Conservation (phyloP, 1,284 basidiomycete species). For the Trichosporon faecale region DNA sequence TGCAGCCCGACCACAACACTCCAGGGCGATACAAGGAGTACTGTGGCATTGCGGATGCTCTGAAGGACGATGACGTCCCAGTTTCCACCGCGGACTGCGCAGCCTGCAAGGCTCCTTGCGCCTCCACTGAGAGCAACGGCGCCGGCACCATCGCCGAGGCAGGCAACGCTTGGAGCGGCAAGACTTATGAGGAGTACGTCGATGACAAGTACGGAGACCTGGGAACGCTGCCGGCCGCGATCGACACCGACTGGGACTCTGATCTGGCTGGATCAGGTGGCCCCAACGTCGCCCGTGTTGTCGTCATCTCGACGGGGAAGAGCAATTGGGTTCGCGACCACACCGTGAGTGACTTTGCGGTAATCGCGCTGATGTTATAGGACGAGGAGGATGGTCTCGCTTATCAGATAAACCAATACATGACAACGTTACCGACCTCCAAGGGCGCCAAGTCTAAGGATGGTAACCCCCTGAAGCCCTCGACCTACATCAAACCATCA, state of each 20-base stretch:
- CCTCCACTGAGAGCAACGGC: conserved; percentile 57
- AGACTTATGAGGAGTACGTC: conserved; percentile 38
- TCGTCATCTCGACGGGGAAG: conserved; percentile 83
- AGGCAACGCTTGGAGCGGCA: conserved; percentile 36
- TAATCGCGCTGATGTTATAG: conserved; percentile 13
- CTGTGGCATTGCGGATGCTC: conserved; percentile 39
- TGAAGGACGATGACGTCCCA: conserved; percentile 61
- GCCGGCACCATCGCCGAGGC: conserved; percentile 27
- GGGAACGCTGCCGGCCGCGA: conserved; percentile 65
- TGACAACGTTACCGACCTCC: conserved; percentile 24
- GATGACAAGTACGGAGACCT: conserved; percentile 58
- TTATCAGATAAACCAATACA: conserved; percentile 55
- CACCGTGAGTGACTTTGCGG: conserved; percentile 49
- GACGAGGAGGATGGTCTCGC: conserved; percentile 66
- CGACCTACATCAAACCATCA: conserved; percentile 38
- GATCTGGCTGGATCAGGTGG: conserved; percentile 77
- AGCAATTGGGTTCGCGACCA: conserved; percentile 79
- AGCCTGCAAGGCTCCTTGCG: conserved; percentile 70
- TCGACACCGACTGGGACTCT: conserved; percentile 71
- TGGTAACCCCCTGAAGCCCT: conserved; percentile 18
- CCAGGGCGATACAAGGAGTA: conserved; percentile 36
- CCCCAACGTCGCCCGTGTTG: conserved; percentile 72
- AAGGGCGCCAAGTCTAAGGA: conserved; percentile 24
- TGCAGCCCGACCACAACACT: conserved; percentile 17
- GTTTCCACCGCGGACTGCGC: conserved; percentile 68